phyloP scores from a whole-genome alignment of 2,329 filamentous ascomycete genomes.

The Knufia fluminis region DNA sequence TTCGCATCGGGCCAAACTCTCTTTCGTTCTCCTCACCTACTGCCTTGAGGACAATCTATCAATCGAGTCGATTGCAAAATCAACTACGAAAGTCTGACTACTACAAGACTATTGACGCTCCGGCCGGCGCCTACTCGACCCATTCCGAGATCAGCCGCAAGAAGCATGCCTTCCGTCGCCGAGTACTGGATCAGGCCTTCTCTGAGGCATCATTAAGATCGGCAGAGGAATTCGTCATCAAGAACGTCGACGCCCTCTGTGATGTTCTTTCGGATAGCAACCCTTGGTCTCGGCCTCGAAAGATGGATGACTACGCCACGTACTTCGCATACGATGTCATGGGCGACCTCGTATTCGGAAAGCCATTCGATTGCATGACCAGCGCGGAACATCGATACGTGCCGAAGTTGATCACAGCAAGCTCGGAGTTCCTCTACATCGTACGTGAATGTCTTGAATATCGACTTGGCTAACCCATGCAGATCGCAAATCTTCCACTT shows the following conservation, averaged over 20 bases:
- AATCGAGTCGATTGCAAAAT: constrained; percentile 20
- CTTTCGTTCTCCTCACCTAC: constrained; percentile 2
- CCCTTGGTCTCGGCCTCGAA: constrained; percentile 23
- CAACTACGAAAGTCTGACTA: constrained; percentile 27
- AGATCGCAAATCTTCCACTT: no score
- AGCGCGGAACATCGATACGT: constrained; percentile 27
- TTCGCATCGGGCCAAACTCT: constrained; percentile 5
- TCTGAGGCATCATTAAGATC: constrained; percentile 25
- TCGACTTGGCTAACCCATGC: not conserved
- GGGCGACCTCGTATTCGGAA: constrained; percentile 34
- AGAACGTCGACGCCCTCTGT: constrained; percentile 12
- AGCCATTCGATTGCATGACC: constrained; percentile 32
- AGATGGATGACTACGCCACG: constrained; percentile 30
- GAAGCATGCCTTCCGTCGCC: constrained; percentile 22
- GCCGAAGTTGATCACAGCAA: constrained; percentile 25
- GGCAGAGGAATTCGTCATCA: constrained; percentile 17
- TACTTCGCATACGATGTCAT: constrained; percentile 35
- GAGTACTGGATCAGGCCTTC: constrained; percentile 26
- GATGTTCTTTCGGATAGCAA: no score
- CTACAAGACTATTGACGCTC: constrained; percentile 10
- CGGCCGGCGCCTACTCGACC: constrained; percentile 22
- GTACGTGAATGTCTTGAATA: constrained; percentile 6
- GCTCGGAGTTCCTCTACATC: constrained; percentile 16
- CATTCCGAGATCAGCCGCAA: constrained; percentile 21
- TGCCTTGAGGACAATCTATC: constrained; percentile 6